These are phyloP conservation scores for Plasmodiophora brassicae DNA, from an alignment of 208 protist species.

Conservation along the genomic window DNA sequence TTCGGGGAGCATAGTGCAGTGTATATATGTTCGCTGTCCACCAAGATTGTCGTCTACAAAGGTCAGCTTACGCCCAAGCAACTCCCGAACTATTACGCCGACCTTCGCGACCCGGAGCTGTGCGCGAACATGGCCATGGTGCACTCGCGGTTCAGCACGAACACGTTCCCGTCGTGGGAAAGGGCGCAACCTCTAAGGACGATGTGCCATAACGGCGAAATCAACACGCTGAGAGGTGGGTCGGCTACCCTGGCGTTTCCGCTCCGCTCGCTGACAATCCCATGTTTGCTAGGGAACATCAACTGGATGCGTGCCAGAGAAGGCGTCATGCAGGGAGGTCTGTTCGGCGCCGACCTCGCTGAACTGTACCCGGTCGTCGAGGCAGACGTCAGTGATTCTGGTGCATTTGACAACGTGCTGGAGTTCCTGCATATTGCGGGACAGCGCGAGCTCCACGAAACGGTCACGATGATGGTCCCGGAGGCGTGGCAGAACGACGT, in stretches of 20 bases:
- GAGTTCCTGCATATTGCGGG: conserved; percentile 52
- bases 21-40: conserved; percentile 35
- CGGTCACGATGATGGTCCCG: conserved; percentile 69
- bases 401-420: conserved; percentile 66
- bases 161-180: conserved; percentile 37
- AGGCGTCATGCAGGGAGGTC: conserved; percentile 46
- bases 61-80: conserved; percentile 36
- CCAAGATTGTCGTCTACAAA: conserved; percentile 34
- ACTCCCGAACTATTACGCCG: conserved; percentile 5
- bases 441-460: conserved; percentile 53
- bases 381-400: conserved; percentile 63
- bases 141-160: conserved; percentile 42
- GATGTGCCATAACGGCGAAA: conserved; percentile 75
- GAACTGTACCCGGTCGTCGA: conserved; percentile 60
- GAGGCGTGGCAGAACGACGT: conserved; percentile 67
- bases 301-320: conserved; percentile 72
- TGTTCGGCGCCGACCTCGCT: background rate
- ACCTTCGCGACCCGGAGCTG: conserved; percentile 29
- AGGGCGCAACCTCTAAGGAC: conserved; percentile 37
- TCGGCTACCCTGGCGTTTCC: background rate
- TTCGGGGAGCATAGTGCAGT: background rate
- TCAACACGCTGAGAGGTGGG: conserved; percentile 69
- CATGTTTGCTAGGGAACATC: conserved; percentile 50
- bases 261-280: background rate
- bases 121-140: background rate